Conservation (phyloP, 805 yeast species). For the Yarrowia alimentaria region DNA sequence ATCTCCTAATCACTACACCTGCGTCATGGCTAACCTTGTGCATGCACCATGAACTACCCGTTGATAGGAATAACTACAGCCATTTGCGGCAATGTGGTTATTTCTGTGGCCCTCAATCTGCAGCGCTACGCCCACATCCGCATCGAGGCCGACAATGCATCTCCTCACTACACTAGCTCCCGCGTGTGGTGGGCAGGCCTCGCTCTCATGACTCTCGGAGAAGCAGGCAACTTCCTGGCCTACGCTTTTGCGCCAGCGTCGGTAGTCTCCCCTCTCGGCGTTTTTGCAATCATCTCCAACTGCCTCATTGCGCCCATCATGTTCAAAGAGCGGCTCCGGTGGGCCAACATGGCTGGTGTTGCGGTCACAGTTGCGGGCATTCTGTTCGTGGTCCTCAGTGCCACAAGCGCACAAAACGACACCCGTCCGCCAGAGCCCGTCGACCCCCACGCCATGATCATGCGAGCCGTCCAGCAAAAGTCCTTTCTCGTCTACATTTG, state of each 20-base stretch:
- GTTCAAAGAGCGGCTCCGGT: conserved; percentile 44
- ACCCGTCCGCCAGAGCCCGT: not conserved
- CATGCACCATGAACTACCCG: conserved; percentile 30
- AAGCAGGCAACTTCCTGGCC: conserved; percentile 49
- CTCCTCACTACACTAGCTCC: conserved; percentile 14
- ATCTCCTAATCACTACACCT: too few relatives aligned
- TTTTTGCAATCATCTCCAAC: conserved; percentile 49
- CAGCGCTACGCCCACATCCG: conserved; percentile 44
- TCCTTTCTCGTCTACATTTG: conserved; percentile 9
- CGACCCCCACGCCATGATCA: conserved; percentile 22
- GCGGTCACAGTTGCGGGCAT: conserved; percentile 46
- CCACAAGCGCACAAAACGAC: conserved; percentile 32
- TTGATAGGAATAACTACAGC: conserved; percentile 41
- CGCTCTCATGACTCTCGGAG: conserved; percentile 40
- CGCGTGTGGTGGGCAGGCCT: conserved; percentile 31
- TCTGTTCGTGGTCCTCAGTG: conserved; percentile 44
- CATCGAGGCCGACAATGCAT: conserved; percentile 31
- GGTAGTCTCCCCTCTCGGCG: conserved; percentile 51
- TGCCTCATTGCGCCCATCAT: conserved; percentile 50
- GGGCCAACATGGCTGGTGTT: conserved; percentile 44
- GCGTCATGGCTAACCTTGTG: too few relatives aligned
- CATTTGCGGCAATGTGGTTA: conserved; percentile 42
- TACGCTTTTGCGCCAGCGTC: conserved; percentile 51
- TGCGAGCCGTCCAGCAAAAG: not conserved
- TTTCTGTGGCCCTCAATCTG: conserved; percentile 44